These are phyloP conservation scores for Escovopsis sp. DNA, from an alignment of 2,329 filamentous ascomycete genomes.

Conservation along the genomic window DNA sequence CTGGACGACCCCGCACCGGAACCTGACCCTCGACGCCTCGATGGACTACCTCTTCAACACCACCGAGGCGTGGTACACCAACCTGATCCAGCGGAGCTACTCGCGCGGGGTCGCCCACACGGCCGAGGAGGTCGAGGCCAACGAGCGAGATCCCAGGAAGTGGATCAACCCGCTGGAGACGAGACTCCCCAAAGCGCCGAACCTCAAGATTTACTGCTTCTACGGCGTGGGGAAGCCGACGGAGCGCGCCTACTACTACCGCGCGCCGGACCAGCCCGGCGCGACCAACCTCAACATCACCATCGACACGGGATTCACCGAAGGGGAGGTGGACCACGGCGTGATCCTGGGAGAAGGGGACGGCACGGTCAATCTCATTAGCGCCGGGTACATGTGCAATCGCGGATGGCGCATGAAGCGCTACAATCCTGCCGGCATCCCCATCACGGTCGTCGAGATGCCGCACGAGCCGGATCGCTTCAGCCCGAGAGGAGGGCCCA, in stretches of 20 bases:
- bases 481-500: conserved; percentile 59
- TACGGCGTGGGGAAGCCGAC: conserved; percentile 92
- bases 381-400: conserved; percentile 90
- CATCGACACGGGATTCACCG: conserved; percentile 50
- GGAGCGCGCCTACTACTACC: conserved; percentile 86
- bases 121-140: conserved; percentile 62
- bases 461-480: conserved; percentile 89
- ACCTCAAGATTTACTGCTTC: conserved; percentile 92
- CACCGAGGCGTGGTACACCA: conserved; percentile 72
- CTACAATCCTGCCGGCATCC: conserved; percentile 75
- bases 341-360: conserved; percentile 95
- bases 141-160: conserved; percentile 61
- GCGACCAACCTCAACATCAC: conserved; percentile 59
- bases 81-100: conserved; percentile 60
- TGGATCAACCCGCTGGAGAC: conserved; percentile 95
- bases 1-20: conserved; percentile 48
- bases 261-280: conserved; percentile 47
- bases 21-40: conserved; percentile 69
- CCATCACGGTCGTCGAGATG: conserved; percentile 87
- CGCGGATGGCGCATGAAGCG: conserved; percentile 87
- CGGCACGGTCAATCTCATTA: conserved; percentile 87
- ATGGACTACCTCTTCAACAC: conserved; percentile 64
- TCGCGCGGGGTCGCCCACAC: conserved; percentile 82
- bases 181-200: conserved; percentile 71
- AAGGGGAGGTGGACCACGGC: conserved; percentile 59